phyloP scores from a whole-genome alignment of 768 basidiomycete species.

The Rossbeevera mucosa region DNA sequence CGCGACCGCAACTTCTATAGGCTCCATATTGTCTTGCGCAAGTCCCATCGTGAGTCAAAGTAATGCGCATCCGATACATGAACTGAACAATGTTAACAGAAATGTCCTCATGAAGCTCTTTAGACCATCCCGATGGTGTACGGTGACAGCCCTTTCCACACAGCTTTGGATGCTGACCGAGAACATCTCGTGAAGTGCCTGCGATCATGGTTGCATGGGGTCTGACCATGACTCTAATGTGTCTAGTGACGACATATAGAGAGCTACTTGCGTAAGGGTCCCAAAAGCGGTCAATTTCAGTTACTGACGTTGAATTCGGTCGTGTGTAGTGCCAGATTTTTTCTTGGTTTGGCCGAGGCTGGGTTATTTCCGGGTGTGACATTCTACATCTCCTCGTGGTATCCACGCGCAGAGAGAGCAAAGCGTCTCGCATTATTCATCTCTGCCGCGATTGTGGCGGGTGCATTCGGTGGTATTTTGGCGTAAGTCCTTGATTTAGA shows the following conservation, averaged over 20 bases:
- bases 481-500: conserved; percentile 32
- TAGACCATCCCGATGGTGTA: conserved; percentile 34
- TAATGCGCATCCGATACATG: background rate
- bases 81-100: conserved; percentile 13
- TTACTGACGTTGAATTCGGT: conserved; percentile 1
- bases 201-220: conserved; percentile 37
- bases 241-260: conserved; percentile 31
- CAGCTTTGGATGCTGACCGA: conserved; percentile 4
- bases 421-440: conserved; percentile 55
- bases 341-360: conserved; percentile 45
- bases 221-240: conserved; percentile 34
- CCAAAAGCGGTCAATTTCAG: background rate
- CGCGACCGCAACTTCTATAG: conserved; percentile 14
- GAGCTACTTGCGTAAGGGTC: conserved; percentile 28
- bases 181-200: conserved; percentile 29
- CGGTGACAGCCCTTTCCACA: background rate
- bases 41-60: conserved; percentile 34
- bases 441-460: conserved; percentile 52
- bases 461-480: conserved; percentile 42
- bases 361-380: conserved; percentile 40
- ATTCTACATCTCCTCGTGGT: conserved; percentile 52
- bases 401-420: conserved; percentile 53
- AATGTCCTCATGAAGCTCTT: conserved; percentile 35
- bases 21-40: conserved; percentile 35
- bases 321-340: conserved; percentile 31